Conservation (phyloP, 495 filamentous ascomycete species). For the Echria macrotheca region DNA sequence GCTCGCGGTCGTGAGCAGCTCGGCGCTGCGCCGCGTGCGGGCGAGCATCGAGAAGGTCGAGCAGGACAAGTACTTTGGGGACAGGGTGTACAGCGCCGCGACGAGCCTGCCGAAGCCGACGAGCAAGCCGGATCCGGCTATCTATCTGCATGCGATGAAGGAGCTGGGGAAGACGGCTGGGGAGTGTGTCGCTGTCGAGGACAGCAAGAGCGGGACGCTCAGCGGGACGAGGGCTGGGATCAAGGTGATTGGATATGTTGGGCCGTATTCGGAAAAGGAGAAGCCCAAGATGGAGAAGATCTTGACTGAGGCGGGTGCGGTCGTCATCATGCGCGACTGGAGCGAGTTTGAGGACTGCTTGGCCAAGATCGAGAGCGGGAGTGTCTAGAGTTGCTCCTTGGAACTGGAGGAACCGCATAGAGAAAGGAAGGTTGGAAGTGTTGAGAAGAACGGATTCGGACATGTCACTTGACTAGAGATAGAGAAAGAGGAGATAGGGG, state of each 20-base stretch:
- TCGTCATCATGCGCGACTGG: slow-evolving; percentile 82
- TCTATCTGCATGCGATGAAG: slow-evolving; percentile 80
- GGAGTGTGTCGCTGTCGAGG: slow-evolving; percentile 82
- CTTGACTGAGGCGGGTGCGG: slow-evolving; percentile 63
- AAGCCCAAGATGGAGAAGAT: slow-evolving; percentile 65
- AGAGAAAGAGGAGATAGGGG: background rate
- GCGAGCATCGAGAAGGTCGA: slow-evolving; percentile 77
- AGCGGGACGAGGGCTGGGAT: slow-evolving; percentile 79
- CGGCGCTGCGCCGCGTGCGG: slow-evolving; percentile 69
- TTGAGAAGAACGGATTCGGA: background rate
- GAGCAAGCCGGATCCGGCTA: slow-evolving; percentile 88
- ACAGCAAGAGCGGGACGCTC: slow-evolving; percentile 80
- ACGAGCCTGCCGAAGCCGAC: slow-evolving; percentile 72
- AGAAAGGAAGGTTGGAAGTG: background rate
- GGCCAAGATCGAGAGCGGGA: slow-evolving; percentile 54
- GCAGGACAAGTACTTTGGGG: slow-evolving; percentile 74
- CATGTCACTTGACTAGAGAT: background rate
- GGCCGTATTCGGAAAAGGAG: slow-evolving; percentile 69
- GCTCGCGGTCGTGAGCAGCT: slow-evolving; percentile 77
- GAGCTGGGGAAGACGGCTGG: slow-evolving; percentile 64
- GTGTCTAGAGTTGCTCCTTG: background rate
- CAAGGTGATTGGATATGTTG: slow-evolving; percentile 80
- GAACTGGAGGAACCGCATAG: background rate
- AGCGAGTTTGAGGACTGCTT: slow-evolving; percentile 68
- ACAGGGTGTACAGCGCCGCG: slow-evolving; percentile 79